These are phyloP conservation scores for Phytophthora cactorum DNA, from an alignment of 352 stramenopile genomes.

Conservation along the genomic window DNA sequence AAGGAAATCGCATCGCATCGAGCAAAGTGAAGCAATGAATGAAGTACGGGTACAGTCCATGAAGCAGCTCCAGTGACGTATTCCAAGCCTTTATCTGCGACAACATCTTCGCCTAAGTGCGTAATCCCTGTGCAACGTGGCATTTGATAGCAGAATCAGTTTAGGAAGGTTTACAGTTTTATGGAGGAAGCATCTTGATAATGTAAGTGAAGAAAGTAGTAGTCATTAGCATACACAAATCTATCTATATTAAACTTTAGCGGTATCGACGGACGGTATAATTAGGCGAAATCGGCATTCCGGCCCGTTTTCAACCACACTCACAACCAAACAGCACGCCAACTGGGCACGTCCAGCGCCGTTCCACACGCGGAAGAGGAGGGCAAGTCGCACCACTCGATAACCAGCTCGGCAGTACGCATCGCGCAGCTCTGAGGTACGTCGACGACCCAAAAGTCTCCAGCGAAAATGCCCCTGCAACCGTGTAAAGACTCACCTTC, in stretches of 20 bases:
- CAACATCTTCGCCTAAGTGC: slow-evolving; percentile 6
- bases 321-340: slow-evolving; percentile 40
- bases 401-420: slow-evolving; percentile 19
- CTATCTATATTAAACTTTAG: background rate
- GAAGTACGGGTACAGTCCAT: no score
- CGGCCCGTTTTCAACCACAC: background rate
- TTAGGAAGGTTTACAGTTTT: background rate
- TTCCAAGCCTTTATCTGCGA: slow-evolving; percentile 9
- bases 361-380: slow-evolving; percentile 38
- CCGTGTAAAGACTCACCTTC: slow-evolving; percentile 4
- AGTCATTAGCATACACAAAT: background rate
- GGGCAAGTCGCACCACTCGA: slow-evolving; percentile 13
- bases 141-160: background rate
- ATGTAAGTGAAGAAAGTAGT: background rate
- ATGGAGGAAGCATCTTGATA: background rate
- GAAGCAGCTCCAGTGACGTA: background rate
- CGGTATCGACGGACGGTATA: slow-evolving; percentile 6
- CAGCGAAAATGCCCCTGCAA: background rate
- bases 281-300: slow-evolving; percentile 10
- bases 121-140: slow-evolving; percentile 19
- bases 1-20: background rate
- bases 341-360: slow-evolving; percentile 24
- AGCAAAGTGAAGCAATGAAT: slow-evolving; percentile 11
- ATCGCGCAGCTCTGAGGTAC: slow-evolving; percentile 15
- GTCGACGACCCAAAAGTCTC: background rate